Base-by-base conservation (phyloP, 2,329 filamentous ascomycete genomes). In the Colletotrichum shisoi region DNA sequence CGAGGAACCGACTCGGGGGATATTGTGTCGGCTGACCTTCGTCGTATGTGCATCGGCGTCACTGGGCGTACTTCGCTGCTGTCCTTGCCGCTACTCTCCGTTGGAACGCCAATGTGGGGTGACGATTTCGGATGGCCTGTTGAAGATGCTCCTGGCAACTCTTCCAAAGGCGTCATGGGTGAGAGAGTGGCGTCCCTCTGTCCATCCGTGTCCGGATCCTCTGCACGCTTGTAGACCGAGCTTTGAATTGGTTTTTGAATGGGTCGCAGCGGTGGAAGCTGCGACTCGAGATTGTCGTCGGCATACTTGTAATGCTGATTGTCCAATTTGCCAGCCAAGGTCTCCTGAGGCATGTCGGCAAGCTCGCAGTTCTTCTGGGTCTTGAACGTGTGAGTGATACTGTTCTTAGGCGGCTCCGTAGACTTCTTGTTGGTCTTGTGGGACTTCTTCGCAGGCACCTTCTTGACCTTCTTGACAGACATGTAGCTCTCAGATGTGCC, bases 331-430 rank as follows among this genome's bases (percentile, higher is more conserved):
- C 71, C 64, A 31, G 64, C 71, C n/a, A 70, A 75, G 3, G 74
- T 56, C 37, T 71, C 71, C 17, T 73, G 76, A 72, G 48, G 73
- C 70, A 68, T 68, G n/a, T 68, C 65, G 49, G 65, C 54, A 71
- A 74, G 11, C 71, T 60, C 65, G 21, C 65, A 72, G 56, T 76
- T 79, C 71, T 83, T 82, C 67, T 79, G 80, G 4, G 80, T 71
- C 71, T 81, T 83, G 74, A 83, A 84, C 1, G 76, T 70, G 56
- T 80, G 77, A 61, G 81, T 77, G 54, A 81, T 71, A 8, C 73
- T 74, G 59, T 77, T 78, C 67, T 77, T 80, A 46, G 80, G 74
- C 45, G 80, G 75, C 57, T 73, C 72, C 7, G 74, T 69, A 12
- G 71, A 53, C 62, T 75, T 75, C 70, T 77, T 79, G 34, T 79